Evolutionary conservation across 306 rosid species (phyloP).

Genomic region (Alnus rubra): DNA sequence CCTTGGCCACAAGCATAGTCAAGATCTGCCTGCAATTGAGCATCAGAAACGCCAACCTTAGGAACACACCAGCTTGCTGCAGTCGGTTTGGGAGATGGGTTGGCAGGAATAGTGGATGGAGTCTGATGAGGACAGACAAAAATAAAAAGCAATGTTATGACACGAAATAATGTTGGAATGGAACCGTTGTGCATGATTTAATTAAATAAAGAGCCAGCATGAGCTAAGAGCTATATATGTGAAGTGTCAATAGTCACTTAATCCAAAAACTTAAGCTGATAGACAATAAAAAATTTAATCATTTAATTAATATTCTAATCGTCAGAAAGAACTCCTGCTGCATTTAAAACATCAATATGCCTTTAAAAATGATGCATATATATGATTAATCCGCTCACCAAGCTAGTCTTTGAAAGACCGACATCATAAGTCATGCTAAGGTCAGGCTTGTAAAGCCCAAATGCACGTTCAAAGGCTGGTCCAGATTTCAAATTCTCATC

Average conservation of each 20-base stretch:
- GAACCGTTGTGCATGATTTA: no score
- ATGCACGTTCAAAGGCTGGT: constrained; percentile 67
- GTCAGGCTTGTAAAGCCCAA: constrained; percentile 76
- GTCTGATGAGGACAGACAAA: constrained; percentile 16
- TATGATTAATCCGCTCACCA: constrained; percentile 43
- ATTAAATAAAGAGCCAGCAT: no score
- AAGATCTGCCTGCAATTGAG: constrained; percentile 66
- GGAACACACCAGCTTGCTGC: constrained; percentile 73
- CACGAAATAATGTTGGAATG: no score
- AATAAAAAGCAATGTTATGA: not conserved
- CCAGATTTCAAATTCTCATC: constrained; percentile 83
- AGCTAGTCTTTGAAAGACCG: constrained; percentile 66
- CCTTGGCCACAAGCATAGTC: constrained; percentile 71
- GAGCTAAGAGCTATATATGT: no score
- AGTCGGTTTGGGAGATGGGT: constrained; percentile 38
- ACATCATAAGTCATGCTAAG: constrained; percentile 63
- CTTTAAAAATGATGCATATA: no score
- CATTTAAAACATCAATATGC: no score
- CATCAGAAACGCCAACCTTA: constrained; percentile 55
- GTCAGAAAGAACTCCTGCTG: no score
- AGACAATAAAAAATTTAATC: no score
- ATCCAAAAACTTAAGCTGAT: no score
- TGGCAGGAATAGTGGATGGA: constrained; percentile 40
- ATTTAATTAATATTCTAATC: no score
- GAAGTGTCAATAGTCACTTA: no score